phyloP scores from a whole-genome alignment of 139 green algal species.

The Chlorella sp. region DNA sequence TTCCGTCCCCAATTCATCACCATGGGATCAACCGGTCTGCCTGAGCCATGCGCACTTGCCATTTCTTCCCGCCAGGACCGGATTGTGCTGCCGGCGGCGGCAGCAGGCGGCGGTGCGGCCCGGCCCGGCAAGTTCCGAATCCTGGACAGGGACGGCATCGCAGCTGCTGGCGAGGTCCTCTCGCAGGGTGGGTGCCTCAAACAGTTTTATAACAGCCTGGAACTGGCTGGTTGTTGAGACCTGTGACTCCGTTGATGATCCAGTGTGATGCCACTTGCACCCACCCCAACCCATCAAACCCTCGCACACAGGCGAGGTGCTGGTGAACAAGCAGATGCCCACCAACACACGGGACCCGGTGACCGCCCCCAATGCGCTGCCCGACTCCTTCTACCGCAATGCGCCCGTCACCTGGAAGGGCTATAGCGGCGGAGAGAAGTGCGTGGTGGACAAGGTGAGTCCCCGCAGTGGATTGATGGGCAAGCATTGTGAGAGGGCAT shows the following conservation, averaged over 20 bases:
- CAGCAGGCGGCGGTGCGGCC: not conserved
- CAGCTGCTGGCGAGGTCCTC: slow-evolving; percentile 86
- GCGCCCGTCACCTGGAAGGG: slow-evolving; percentile 77
- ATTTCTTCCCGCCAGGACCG: slow-evolving; percentile 8
- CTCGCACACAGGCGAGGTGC: slow-evolving; percentile 70
- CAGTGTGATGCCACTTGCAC: too few relatives aligned
- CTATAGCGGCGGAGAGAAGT: slow-evolving; percentile 71
- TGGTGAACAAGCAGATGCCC: slow-evolving; percentile 95
- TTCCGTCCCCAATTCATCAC: too few relatives aligned
- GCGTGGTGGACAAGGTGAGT: slow-evolving; percentile 92
- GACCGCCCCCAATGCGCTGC: slow-evolving; percentile 63
- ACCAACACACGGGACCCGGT: slow-evolving; percentile 85
- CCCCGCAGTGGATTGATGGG: too few relatives aligned
- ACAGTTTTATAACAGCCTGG: too few relatives aligned
- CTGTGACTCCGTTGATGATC: too few relatives aligned
- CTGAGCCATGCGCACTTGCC: too few relatives aligned
- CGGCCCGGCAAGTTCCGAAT: slow-evolving; percentile 55
- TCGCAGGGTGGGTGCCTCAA: slow-evolving; percentile 53
- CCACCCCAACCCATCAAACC: too few relatives aligned
- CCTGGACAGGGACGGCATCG: slow-evolving; percentile 93
- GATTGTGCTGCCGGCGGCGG: slow-evolving; percentile 9
- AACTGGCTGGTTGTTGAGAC: too few relatives aligned
- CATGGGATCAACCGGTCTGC: too few relatives aligned
- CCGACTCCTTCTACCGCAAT: slow-evolving; percentile 65
- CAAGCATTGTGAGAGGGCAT: too few relatives aligned